Evolutionary conservation across 2,329 filamentous ascomycete species (phyloP), one percentile per base, ranked within the genome.

Genomic region (Rhynchosporium graminicola): DNA sequence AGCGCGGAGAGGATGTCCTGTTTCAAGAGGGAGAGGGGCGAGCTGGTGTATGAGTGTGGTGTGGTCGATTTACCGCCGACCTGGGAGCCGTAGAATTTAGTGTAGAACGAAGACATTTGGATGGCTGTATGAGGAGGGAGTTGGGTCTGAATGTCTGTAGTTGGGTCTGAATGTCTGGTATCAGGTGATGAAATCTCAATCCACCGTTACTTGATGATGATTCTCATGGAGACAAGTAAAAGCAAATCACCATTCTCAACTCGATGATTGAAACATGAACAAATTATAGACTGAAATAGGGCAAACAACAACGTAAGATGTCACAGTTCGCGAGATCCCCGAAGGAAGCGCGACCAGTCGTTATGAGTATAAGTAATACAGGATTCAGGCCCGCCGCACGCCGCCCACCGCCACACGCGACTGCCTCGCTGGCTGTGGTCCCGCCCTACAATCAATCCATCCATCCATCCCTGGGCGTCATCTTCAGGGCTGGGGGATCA

Each of bases 21-120:
- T 65, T 70, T 69, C 3, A 80, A 68, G 13, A 80, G 72, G 26
- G 62, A 62, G 54, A 75, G 64, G 3, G 79, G 79, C 3, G 65
- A 67, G 12, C 65, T 83, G 8, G 85, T 87, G 72, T 87, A 86
- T 68, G 79, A 78, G 74, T 86, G 86, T 74, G 81, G 84, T 73
- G 83, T 84, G 70, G 85, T 80, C n/a, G 79, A 78, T 59, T 77
- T 73, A 64, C 81, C 83, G 61, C 84, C 84, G 51, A 86, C 76
- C 71, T 87, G 84, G 2, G 83, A 86, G 65, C 80, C 81, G 69
- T 84, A 82, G 74, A 84, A 86, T 57, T 80, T 76, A 46, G 80
- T 85, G 13, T 40, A 31, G 10, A 28, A 33, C 4, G 45, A 48
- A 29, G 28, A 28, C 52, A 58, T 60, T n/a, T 31, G 52, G 36